Base-by-base conservation (phyloP, 306 rosid genomes). In the Cajanus cajan region DNA sequence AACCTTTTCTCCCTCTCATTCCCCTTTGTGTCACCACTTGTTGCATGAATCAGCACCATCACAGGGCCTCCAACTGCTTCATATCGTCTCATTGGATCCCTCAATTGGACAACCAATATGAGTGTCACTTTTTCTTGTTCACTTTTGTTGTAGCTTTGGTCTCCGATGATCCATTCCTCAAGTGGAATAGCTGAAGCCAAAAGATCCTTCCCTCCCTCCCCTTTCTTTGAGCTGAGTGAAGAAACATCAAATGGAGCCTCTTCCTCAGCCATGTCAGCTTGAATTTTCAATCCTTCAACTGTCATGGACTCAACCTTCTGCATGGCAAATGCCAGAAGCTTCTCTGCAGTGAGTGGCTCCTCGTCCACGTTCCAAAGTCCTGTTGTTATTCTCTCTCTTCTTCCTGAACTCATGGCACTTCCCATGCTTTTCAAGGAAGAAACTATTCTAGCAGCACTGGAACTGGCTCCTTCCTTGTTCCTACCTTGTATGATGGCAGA, bases 191-290 rank as follows among this genome's bases (percentile, higher is more conserved):
- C 92, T 40, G 90, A 82, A 80, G 86, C 90, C 51, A 95, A 50
- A 8, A 88, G 75, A 75, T 83, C 83, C 54, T 88, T 87, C 59
- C 83, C 88, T 8, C 78, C 74, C 5, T 28, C 74, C 36, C 73
- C 90, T 54, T 59, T 76, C 75, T 79, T 70, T 63, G 82, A 72
- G 78, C 70, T 82, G 51, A 84, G 86, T 19, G 96, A 80, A 2
- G 97, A 90, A 52, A 91, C 89, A 28, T 93, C 98, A 62, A 96
- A 96, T 8, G 99, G 97, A 22, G 99, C 93, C 77, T 91, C 98
- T 80, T 93, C 98, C 71, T 95, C 97, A 0, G 92, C 90, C 90
- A 88, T 82, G 58, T 86, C 96, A 15, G 97, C 97, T 78, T 95
- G 94, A 58, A 95, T 82, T 87, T 89, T 92, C 79, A 95, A 68